Evolutionary conservation across 148 eudicot genomes (phyloP), one percentile per base, ranked within the genome.

Genomic region (Heliosperma pusillum): DNA sequence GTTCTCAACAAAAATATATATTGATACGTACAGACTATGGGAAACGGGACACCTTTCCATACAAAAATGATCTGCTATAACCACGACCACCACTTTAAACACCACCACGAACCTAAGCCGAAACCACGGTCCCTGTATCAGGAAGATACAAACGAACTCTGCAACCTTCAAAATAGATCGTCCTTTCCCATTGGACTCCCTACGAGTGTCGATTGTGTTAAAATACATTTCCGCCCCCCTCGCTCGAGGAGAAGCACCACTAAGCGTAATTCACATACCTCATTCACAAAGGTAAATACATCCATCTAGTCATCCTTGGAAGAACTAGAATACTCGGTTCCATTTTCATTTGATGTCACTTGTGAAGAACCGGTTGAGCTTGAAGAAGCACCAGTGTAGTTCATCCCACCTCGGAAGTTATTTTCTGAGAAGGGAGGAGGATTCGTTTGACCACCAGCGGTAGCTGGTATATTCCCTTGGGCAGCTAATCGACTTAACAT

Each of bases 401-500:
- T 77, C 29, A 59, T 50, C 62, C 79, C 87, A 72, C 81, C 81
- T 26, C 53, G 83, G 40, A 62, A 67, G 78, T 79, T 85, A 66
- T 71, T 86, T 45, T 89, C 72, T 73, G 83, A 70, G 22, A 69
- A 36, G 3, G 85, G 73, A 1, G 86, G 76, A 67, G 85, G 92
- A 77, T 88, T 87, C 57, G 87, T 83, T 72, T 85, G 91, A 74
- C 88, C 74, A 74, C 78, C 82, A 57, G 80, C 29, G 3, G 87
- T 77, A 44, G 88, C 82, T 26, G 87, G 85, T 72, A 55, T 76
- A 60, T 82, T 86, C 59, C 97, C 99, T 29, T 85, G 88, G 75
- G 92, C 99, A 1, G 99, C 99, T 76, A 95, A 82, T 82, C 82
- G 87, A 72, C 82, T 88, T 16, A 95, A 92, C 77, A 95, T 87